A percentile compares a stretch with the other conserved stretches of the same genome.
phyloP scores from a whole-genome alignment of 495 filamentous ascomycete species.

The Talaromyces stipitatus region DNA sequence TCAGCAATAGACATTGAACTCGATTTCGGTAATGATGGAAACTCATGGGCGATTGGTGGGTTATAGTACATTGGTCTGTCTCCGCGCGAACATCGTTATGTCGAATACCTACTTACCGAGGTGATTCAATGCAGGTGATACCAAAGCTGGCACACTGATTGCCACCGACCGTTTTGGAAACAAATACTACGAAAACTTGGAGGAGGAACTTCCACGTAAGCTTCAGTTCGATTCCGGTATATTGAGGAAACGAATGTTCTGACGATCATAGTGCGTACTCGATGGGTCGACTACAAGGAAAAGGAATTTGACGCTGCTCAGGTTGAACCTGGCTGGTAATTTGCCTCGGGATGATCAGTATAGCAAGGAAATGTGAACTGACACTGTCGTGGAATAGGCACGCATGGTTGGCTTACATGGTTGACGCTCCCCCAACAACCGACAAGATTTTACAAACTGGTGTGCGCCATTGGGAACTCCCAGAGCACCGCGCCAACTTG shows the following conservation, averaged over 20 bases:
- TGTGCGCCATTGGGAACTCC: slow-evolving; percentile 64
- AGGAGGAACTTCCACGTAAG: slow-evolving; percentile 88
- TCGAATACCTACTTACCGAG: slow-evolving; percentile 19
- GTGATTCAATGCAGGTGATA: slow-evolving; percentile 62
- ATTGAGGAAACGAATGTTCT: neutral
- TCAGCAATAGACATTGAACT: neutral
- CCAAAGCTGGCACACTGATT: slow-evolving; percentile 85
- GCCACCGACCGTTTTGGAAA: slow-evolving; percentile 87
- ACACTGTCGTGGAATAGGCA: slow-evolving; percentile 48
- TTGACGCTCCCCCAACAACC: slow-evolving; percentile 74
- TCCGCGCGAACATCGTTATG: neutral
- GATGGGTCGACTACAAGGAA: slow-evolving; percentile 96
- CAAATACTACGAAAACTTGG: slow-evolving; percentile 91
- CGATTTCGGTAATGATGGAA: neutral
- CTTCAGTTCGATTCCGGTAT: neutral
- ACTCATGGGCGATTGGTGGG: neutral
- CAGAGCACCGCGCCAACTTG: slow-evolving; percentile 64
- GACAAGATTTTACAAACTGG: slow-evolving; percentile 65
- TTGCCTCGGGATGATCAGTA: neutral
- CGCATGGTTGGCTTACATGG: slow-evolving; percentile 90
- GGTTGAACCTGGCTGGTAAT: slow-evolving; percentile 87
- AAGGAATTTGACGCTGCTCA: slow-evolving; percentile 84
- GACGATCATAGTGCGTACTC: slow-evolving; percentile 67
- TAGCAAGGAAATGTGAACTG: neutral
- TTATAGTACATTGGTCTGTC: slow-evolving; percentile 60